Percentiles rank a stretch among this genome's conserved stretches.
Conservation (phyloP, 805 yeast species). For the Lipomyces yamanashiensis region DNA sequence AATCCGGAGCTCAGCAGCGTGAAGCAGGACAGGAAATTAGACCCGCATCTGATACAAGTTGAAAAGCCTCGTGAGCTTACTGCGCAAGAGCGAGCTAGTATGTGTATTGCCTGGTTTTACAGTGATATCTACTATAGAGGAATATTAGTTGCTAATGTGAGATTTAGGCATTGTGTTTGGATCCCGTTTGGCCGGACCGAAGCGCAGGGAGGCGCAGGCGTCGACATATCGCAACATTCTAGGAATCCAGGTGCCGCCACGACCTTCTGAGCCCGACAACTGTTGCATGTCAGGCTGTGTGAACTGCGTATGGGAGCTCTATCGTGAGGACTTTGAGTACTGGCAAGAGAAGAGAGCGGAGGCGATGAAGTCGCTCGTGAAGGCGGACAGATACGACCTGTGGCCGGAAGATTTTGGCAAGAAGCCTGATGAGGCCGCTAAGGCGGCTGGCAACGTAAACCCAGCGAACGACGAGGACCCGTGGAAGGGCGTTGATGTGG, state of each 20-base stretch:
- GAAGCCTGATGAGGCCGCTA: constrained; percentile 46
- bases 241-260: constrained; percentile 80
- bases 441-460: constrained; percentile 24
- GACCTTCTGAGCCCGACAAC: constrained; percentile 89
- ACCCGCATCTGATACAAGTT: constrained; percentile 14
- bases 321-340: constrained; percentile 81
- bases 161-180: constrained; percentile 35
- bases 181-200: constrained; percentile 32
- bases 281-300: constrained; percentile 98
- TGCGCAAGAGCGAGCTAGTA: constrained; percentile 34
- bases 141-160: background rate
- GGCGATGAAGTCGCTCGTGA: constrained; percentile 60
- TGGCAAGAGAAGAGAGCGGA: constrained; percentile 67
- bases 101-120: background rate
- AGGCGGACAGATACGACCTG: constrained; percentile 46
- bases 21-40: constrained; percentile 12
- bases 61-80: constrained; percentile 21
- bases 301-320: constrained; percentile 95
- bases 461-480: constrained; percentile 47
- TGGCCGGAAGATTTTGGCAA: constrained; percentile 75
- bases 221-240: constrained; percentile 30
- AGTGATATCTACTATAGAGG: background rate
- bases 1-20: constrained; percentile 13
- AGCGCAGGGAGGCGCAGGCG: constrained; percentile 22
- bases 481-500: constrained; percentile 69